Evolutionary conservation across 352 stramenopile species (phyloP).

Genomic region (Phytophthora multivora): DNA sequence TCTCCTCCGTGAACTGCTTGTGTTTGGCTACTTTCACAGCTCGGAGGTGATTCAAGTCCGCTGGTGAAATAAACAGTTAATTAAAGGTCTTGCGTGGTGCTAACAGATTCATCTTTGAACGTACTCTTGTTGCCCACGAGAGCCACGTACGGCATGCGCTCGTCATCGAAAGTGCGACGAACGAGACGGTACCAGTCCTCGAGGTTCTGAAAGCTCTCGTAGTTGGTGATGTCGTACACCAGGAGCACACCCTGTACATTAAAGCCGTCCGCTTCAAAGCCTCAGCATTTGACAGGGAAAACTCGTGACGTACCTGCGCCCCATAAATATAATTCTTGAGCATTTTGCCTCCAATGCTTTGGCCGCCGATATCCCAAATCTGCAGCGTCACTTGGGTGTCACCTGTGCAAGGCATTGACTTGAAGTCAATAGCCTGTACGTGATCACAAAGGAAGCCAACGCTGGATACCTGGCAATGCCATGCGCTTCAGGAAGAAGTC

Average conservation of each 20-base stretch:
- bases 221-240: conserved; percentile 96
- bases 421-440: background rate
- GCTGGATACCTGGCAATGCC: conserved; percentile 71
- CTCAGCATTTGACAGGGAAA: too few relatives aligned
- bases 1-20: conserved; percentile 94
- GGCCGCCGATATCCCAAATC: conserved; percentile 95
- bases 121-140: conserved; percentile 93
- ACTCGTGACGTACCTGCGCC: conserved; percentile 64
- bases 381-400: conserved; percentile 92
- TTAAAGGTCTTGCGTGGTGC: background rate
- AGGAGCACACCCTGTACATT: conserved; percentile 81
- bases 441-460: background rate
- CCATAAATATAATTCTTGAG: conserved; percentile 95
- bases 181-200: conserved; percentile 96
- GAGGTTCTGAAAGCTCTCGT: conserved; percentile 95
- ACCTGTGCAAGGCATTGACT: conserved; percentile 38
- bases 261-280: background rate
- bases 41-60: conserved; percentile 91
- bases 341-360: conserved; percentile 89
- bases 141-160: conserved; percentile 88
- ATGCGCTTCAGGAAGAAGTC: conserved; percentile 96
- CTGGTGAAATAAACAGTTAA: conserved; percentile 35
- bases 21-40: conserved; percentile 89
- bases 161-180: conserved; percentile 82
- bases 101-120: conserved; percentile 7